Base-by-base conservation (phyloP, 495 filamentous ascomycete genomes). In the Rhizodiscina lignyota region DNA sequence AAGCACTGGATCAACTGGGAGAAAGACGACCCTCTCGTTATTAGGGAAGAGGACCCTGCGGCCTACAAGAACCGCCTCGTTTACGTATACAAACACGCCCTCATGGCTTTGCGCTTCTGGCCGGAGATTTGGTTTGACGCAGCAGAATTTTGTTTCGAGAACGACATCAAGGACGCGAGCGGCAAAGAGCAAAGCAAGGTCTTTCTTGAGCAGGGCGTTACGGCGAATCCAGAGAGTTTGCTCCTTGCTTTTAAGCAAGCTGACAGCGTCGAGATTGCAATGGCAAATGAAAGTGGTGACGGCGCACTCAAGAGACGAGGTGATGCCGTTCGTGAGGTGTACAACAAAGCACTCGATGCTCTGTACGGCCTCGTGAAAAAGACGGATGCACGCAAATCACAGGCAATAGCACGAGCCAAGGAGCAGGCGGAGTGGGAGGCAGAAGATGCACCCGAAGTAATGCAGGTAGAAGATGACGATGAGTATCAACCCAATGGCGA, bases 51-150 rank as follows among this genome's bases (percentile, higher is more conserved):
- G 13, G 84, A 94, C 43, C 52, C 61, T 4, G 59, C 67, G 21
- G 64, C 72, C 1, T 91, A 77, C 58, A 77, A 75, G 41, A 62
- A 70, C 37, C 77, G 89, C 17, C 68, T 94, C 37, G 48, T 93
- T 18, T 89, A 86, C 55, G 78, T 81, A 39, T 96, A 91, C 62
- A 87, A 86, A 58, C 87, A 94, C 52, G 81, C 89, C 20, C 61
- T 89, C 24, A 94, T 94, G 84, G 78, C 85, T 5, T 59, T 97
- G 40, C 68, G 83, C 36, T 97, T 94, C 50, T 81, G 84, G 65
- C 89, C 91, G 2, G 81, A 87, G 51, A 72, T 94, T 42, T 97
- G 89, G 89, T 87, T 79, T 43, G 84, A 94, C 32, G 89, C 86
- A 2, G 80, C 85, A 10, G 80, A 94, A 38, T 97, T 86, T 64